Evolutionary conservation across 805 yeast species (phyloP).

Genomic region (Candida namnaoensis): DNA sequence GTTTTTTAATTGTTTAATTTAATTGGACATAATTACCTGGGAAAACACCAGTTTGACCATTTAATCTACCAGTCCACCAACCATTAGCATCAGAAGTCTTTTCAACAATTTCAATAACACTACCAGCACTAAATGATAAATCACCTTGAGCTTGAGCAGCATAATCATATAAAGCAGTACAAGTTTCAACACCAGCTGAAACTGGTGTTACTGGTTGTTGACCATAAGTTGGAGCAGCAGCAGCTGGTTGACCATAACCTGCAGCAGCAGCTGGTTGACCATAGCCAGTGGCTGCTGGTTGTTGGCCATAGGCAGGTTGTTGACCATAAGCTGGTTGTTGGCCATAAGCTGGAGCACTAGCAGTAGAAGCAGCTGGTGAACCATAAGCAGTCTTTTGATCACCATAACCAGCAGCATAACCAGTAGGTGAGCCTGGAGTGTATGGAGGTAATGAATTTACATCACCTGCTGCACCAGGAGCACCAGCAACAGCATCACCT

Average conservation of each 20-base stretch:
- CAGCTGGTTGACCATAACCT: slow-evolving; percentile 22
- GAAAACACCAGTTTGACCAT: slow-evolving; percentile 85
- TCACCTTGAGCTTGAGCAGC: slow-evolving; percentile 93
- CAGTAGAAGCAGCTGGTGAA: slow-evolving; percentile 6
- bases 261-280: slow-evolving; percentile 19
- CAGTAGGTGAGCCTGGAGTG: slow-evolving; percentile 16
- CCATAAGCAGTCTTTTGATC: slow-evolving; percentile 23
- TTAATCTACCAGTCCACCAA: slow-evolving; percentile 94
- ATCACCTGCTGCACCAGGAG: slow-evolving; percentile 18
- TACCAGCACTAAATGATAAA: slow-evolving; percentile 80
- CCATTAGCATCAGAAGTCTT: slow-evolving; percentile 82
- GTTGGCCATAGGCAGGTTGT: slow-evolving; percentile 21
- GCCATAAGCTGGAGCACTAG: slow-evolving; percentile 22
- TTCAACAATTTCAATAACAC: slow-evolving; percentile 73
- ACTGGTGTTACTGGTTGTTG: slow-evolving; percentile 23
- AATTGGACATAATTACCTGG: slow-evolving; percentile 95
- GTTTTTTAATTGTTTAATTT: slow-evolving; percentile 23
- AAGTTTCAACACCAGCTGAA: slow-evolving; percentile 41
- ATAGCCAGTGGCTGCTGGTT: slow-evolving; percentile 20
- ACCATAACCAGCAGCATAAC: slow-evolving; percentile 24
- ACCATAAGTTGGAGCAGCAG: slow-evolving; percentile 26
- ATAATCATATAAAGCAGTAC: slow-evolving; percentile 89
- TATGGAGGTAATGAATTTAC: slow-evolving; percentile 24
- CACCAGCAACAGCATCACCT: slow-evolving; percentile 28
- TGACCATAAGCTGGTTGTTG: slow-evolving; percentile 24